Evolutionary conservation across 2,329 filamentous ascomycete species (phyloP), one percentile per base, ranked within the genome.

Genomic region (Didymella pomorum): DNA sequence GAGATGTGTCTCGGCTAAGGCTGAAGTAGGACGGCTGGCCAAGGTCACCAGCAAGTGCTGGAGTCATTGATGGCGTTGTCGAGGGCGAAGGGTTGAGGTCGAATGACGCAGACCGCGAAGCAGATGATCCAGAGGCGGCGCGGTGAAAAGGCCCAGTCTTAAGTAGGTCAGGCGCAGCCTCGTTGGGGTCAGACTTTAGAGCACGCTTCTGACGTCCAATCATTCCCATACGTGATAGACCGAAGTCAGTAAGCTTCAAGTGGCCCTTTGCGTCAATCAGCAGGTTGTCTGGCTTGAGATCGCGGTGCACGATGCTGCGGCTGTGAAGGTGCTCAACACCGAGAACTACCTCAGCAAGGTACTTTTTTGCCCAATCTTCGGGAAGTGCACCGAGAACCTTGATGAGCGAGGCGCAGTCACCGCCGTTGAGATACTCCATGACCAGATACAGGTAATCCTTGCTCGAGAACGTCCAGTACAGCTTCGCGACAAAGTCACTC

Each of bases 401-500:
- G 80, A 98, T 95, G 52, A 99, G 83, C 6, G 95, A 97, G 47
- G 96, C 95, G 74, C 94, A 99, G 72, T 99, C 95, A 44, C 95
- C 95, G 33, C 95, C 95, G 68, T 98, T 99, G 57, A 99, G 84
- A 78, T 99, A 99, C 74, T 99, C 95, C 95, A 99, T 99, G 23
- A 99, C 95, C 58, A 99, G 84, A 74, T 98, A 99, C 23, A 99
- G 87, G 73, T 97, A 99, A 73, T 99, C 95, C 74, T 99, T 99
- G 83, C 94, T 99, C 4, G 95, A 97, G 73, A 99, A 99, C 0
- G 95, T 99, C 96, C 96, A 99, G 80, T 98, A 99, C 12, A 99
- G 84, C 80, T 99, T 99, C 25, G 95, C 95, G 57, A 99, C 95
- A 75, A 99, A 99, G 60, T 99, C 95, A 76, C 96, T 99, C 77